Evolutionary conservation across 805 yeast genomes (phyloP), one percentile per base, ranked within the genome.

Genomic region (Candida nonsorbophila): DNA sequence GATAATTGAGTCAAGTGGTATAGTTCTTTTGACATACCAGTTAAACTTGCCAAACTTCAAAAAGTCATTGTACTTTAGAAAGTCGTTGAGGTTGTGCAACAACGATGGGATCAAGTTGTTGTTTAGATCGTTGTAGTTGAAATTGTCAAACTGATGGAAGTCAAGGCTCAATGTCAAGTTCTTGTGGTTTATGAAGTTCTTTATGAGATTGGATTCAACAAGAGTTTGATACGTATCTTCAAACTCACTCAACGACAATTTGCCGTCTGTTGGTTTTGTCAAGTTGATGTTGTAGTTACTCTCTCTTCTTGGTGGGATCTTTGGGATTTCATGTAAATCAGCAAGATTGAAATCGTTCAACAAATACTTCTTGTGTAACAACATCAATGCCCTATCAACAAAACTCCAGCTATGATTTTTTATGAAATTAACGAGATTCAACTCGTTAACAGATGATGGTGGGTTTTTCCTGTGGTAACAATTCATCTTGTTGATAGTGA

Each of bases 21-120:
- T 65, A n/a, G 74, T 72, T 25, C 78, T 58, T 42, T 75, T 68
- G 27, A 75, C 62, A 38, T 74, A 76, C 82, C 82, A 76, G 40
- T 75, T 76, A 47, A 59, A 76, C 32, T 67, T 63, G 5, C 74
- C 74, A 44, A 67, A 72, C 28, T 68, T 63, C 33, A 67, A 63
- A 40, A 70, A 71, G 38, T 72, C 71, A 33, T 69, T 68, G 38
- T 70, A 65, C 44, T 69, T 67, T 35, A 72, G 50, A 42, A 75
- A 76, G 34, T 72, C 74, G 40, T 71, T 70, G 38, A 76, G 51
- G 38, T 72, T 74, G 41, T 76, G 81, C 25, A 76, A 43, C 7
- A 76, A 60, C 2, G 77, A 66, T 1, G 82, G 80, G 20, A 76
- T 62, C 36, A 76, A 49, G 47, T 74, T 75, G 38, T 61, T 69